phyloP scores from a whole-genome alignment of 805 yeast genomes.

The Scheffersomyces coipomensis region DNA sequence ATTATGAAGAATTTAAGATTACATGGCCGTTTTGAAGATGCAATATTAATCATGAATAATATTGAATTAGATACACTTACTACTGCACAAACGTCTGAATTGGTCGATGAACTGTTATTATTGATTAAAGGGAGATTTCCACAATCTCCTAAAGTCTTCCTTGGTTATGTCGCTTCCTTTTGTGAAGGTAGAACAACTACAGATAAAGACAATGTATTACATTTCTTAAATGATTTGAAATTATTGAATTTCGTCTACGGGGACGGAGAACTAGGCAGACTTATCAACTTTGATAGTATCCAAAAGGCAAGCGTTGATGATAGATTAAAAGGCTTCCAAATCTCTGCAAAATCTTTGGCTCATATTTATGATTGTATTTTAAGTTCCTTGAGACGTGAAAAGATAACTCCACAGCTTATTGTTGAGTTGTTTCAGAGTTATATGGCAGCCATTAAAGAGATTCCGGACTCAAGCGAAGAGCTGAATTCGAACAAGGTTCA shows the following conservation, averaged over 20 bases:
- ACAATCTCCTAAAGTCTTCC: conserved; percentile 29
- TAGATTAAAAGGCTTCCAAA: conserved; percentile 17
- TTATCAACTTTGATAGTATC: conserved; percentile 13
- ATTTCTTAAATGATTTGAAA: conserved; percentile 23
- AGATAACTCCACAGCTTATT: conserved; percentile 15
- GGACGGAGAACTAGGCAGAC: conserved; percentile 11
- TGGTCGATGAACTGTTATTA: conserved; percentile 30
- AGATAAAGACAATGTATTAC: conserved; percentile 10
- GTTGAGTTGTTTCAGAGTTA: conserved; percentile 20
- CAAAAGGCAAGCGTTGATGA: conserved; percentile 32
- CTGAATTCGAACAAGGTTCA: no score
- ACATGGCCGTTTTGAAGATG: conserved; percentile 31
- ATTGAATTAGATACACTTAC: conserved; percentile 21
- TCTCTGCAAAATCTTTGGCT: conserved; percentile 18
- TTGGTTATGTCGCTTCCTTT: conserved; percentile 35
- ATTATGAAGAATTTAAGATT: conserved; percentile 29
- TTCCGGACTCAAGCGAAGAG: no score
- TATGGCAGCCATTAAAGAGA: conserved; percentile 5
- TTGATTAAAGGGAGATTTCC: conserved; percentile 29
- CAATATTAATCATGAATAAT: conserved; percentile 30
- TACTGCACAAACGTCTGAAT: conserved; percentile 12
- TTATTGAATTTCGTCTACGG: conserved; percentile 25
- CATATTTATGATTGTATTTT: conserved; percentile 23
- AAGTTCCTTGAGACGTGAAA: conserved; percentile 10
- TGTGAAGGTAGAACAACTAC: conserved; percentile 13